Evolutionary conservation across 805 yeast genomes (phyloP), one percentile per base, ranked within the genome.

Genomic region (Barnettozyma sucrosica): DNA sequence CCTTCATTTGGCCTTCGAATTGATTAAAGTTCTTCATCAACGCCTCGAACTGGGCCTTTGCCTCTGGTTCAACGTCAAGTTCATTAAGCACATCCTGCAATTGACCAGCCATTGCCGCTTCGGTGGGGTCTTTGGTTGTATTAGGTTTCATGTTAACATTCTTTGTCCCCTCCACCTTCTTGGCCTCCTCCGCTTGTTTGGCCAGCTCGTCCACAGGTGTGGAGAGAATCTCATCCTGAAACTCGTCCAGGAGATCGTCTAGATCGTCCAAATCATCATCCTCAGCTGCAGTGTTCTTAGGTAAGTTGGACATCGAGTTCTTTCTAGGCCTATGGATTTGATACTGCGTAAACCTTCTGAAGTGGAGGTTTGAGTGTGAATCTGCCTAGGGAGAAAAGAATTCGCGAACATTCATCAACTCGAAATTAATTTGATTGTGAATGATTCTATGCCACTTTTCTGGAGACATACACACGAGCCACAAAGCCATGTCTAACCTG

Each of bases 191-290:
- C 8, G 50, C 45, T 28, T 45, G 46, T 19, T 24, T 48, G 8
- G 46, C 45, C 44, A 62, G 33, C 50, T 58, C 43, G 28, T 44
- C 33, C 45, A 62, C 44, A 44, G 64, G 82, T 54, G 78, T 72
- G 50, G 76, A 76, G 47, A 85, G 68, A 1, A 83, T 74, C 48
- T 81, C 87, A 51, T 82, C 87, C 37, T 83, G 87, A 61, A 85
- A 85, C 52, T 89, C 97, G 59, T 89, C 96, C 44, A 92, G 71
- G 50, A 88, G 72, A 57, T 88, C 96, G 55, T 87, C 95, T 52
- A 87, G 74, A 55, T 87, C 95, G 57, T 83, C 88, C 44, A 79
- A 68, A 45, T 80, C 85, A 48, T 83, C 80, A 11, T 55, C 57
- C 3, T 45, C 48, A 5, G 28, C 46, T 21, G 25, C 37, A 18